These are phyloP conservation scores for Nephelium lappaceum DNA, from an alignment of 345 rosid species.

Conservation along the genomic window DNA sequence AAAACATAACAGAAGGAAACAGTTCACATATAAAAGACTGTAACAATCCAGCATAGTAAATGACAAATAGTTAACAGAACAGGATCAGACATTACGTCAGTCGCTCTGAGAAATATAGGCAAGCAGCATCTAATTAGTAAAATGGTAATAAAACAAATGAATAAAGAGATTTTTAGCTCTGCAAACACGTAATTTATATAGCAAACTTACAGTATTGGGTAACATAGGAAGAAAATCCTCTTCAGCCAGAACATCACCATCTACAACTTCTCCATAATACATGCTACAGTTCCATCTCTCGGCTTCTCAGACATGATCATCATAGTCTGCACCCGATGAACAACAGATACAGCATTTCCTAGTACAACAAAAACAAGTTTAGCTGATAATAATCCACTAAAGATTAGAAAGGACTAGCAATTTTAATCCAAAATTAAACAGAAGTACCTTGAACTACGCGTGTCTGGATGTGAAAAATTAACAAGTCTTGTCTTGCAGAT, in stretches of 20 bases:
- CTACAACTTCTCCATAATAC: slow-evolving; percentile 81
- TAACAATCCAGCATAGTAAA: background rate
- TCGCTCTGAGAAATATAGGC: slow-evolving; percentile 10
- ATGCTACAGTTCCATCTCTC: slow-evolving; percentile 82
- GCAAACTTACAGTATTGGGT: slow-evolving; percentile 81
- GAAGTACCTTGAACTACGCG: slow-evolving; percentile 68
- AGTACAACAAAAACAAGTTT: slow-evolving; percentile 21
- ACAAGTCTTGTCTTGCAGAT: slow-evolving; percentile 71
- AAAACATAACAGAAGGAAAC: background rate
- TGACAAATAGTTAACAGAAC: background rate
- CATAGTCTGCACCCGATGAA: slow-evolving; percentile 48
- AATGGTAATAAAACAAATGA: background rate
- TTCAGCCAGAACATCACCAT: slow-evolving; percentile 57
- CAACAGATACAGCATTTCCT: slow-evolving; percentile 52
- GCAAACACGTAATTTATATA: background rate
- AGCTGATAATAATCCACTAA: slow-evolving; percentile 14
- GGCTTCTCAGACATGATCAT: slow-evolving; percentile 82
- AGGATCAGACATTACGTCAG: background rate
- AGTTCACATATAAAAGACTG: background rate
- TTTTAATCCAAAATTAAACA: slow-evolving; percentile 22
- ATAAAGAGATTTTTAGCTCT: background rate
- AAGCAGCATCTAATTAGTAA: background rate
- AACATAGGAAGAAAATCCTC: slow-evolving; percentile 79
- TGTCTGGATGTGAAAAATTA: slow-evolving; percentile 54
- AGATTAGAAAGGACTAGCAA: slow-evolving; percentile 12